Conservation (phyloP, 1,284 basidiomycete genomes). For the Meira nashicola region DNA sequence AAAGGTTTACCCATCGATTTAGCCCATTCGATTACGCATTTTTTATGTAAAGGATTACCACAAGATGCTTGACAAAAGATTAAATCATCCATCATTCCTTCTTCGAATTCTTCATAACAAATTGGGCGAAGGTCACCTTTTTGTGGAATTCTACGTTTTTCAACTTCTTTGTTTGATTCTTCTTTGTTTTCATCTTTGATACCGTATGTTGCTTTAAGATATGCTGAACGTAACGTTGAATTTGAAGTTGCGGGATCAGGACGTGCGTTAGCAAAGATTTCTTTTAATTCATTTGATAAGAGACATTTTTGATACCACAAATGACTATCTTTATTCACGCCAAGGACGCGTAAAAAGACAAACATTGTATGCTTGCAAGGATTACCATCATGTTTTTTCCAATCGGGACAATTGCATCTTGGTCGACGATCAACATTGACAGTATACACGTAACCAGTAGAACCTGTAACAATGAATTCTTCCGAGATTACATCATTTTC, state of each 20-base stretch:
- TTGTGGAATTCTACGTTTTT: not conserved
- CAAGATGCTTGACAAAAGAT: slow-evolving; percentile 5
- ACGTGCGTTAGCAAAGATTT: not conserved
- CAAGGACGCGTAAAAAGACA: slow-evolving; percentile 1
- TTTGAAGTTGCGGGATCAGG: not conserved
- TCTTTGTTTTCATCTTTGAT: not conserved
- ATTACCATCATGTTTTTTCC: not conserved
- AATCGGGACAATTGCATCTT: slow-evolving; percentile 3
- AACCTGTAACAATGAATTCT: not conserved
- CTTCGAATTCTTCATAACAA: slow-evolving; percentile 8
- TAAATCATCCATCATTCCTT: not conserved
- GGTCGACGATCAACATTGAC: not conserved
- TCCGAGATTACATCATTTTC: not conserved
- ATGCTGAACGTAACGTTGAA: not conserved
- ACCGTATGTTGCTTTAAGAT: not conserved
- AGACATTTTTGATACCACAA: not conserved
- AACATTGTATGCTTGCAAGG: slow-evolving; percentile 3
- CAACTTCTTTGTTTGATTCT: not conserved
- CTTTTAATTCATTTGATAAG: not conserved
- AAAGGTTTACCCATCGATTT: too few relatives aligned
- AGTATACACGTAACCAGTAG: slow-evolving; percentile 6
- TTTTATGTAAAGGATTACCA: slow-evolving; percentile 1
- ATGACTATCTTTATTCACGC: not conserved
- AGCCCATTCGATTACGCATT: not conserved
- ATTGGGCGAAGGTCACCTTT: not conserved